Conservation (phyloP, 2,329 filamentous ascomycete species). For the Diplodia seriata region DNA sequence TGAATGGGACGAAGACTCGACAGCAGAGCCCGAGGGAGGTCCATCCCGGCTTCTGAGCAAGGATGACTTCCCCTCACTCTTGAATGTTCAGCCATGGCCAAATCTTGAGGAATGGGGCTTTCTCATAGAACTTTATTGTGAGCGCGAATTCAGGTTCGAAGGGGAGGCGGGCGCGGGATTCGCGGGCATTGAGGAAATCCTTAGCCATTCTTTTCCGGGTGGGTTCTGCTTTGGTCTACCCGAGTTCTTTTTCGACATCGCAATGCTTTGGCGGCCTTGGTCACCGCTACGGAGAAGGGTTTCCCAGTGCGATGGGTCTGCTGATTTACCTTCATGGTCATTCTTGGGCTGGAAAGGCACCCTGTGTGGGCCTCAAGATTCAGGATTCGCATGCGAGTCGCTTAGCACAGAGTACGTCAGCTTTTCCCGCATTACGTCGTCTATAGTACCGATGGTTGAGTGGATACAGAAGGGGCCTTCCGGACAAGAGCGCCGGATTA, state of each 20-base stretch:
- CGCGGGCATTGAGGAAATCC: background rate
- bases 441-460: background rate
- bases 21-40: background rate
- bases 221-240: background rate
- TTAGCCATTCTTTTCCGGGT: background rate
- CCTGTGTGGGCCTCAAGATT: background rate
- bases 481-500: background rate
- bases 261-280: background rate
- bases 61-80: too few species aligned
- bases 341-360: background rate
- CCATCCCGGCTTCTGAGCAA: background rate
- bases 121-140: background rate
- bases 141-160: background rate
- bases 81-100: background rate
- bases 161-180: background rate
- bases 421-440: background rate
- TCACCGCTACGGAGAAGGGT: background rate
- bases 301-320: background rate
- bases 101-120: background rate
- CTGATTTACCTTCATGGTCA: background rate
- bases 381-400: background rate
- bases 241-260: background rate
- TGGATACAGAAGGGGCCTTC: background rate
- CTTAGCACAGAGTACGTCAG: background rate
- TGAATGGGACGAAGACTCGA: background rate